Evolutionary conservation across 441 rosid genomes (phyloP), one percentile per base, ranked within the genome.

Genomic region (Corymbia citriodora): DNA sequence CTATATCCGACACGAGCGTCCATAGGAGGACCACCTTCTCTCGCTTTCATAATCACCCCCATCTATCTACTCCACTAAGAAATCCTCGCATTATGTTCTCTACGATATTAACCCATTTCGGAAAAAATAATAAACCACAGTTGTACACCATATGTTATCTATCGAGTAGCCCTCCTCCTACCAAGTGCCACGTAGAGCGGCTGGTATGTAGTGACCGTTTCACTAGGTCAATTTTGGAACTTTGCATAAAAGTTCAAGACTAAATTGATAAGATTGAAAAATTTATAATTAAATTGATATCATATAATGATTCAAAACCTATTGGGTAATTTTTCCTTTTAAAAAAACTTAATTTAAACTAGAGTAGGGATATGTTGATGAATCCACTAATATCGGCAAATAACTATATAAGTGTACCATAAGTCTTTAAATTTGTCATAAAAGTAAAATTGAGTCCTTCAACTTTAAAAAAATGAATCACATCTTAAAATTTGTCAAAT

Each of bases 221-320:
- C 8, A 0, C 1, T 8, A 7, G 0, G 0, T 3, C 3, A 13
- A 1, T 0, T 7, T 40, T 0, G 6, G 1, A 11, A 40, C 27
- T 74, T 74, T 3, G 1, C 29, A 19, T 0, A 1, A 10, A 21
- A 2, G 23, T 10, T 40, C 2, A 21, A 3, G 4, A 74, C 4
- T 21, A 23, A 21, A 1, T 40, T 21, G 29, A 40, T 6, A 1
- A 72, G 1, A 19, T 40, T 21, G 8, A 40, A 36, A 8, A 74
- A 16, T 36, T 40, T 5, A 72, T 6, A 12, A 10, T 3, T 2
- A 8, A 65, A 3, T 74, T 7, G 29, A 5, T 3, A 74, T 74
- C 1, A 29, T 11, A 74, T 25, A 8, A 40, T 40, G 45, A 5
- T 74, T 40, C 40, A 40, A 50, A 40, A 19, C 29, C 5, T 7